Conservation (phyloP, 768 basidiomycete species). For the Lentinus tigrinus region DNA sequence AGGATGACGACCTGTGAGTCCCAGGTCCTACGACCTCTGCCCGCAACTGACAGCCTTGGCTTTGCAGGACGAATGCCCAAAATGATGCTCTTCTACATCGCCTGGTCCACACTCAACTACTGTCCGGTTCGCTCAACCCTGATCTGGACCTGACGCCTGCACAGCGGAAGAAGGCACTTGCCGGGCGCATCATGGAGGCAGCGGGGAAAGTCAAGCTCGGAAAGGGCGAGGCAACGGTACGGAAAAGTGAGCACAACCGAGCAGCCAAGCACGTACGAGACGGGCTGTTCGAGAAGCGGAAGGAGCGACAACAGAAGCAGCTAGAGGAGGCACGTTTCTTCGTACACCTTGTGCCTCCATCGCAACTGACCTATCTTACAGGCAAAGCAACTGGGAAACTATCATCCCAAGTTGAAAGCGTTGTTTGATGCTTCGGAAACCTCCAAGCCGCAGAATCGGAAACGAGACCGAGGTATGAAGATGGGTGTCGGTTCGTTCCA, state of each 20-base stretch:
- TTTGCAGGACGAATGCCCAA: conserved; percentile 62
- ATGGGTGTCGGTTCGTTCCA: conserved; percentile 81
- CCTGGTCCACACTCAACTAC: conserved; percentile 74
- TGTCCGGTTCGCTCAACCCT: conserved; percentile 69
- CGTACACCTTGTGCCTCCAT: neutral
- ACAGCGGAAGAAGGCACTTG: conserved; percentile 69
- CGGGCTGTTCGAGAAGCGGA: conserved; percentile 63
- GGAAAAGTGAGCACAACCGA: conserved; percentile 62
- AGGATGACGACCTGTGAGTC: conserved; percentile 53
- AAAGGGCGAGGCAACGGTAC: conserved; percentile 65
- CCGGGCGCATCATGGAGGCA: conserved; percentile 75
- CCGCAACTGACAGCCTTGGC: neutral
- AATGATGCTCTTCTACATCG: conserved; percentile 80
- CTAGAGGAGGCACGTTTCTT: conserved; percentile 62
- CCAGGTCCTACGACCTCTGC: neutral
- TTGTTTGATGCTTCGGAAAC: conserved; percentile 47
- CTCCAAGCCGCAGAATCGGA: conserved; percentile 32
- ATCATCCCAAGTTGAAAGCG: conserved; percentile 76
- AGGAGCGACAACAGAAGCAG: conserved; percentile 48
- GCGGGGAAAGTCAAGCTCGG: conserved; percentile 69
- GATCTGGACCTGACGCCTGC: conserved; percentile 64
- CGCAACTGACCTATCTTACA: conserved; percentile 26
- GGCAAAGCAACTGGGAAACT: conserved; percentile 85
- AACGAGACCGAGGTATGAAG: conserved; percentile 62
- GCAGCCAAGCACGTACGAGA: conserved; percentile 73